Evolutionary conservation across 192 early-diverging fungal species (phyloP), one percentile per base, ranked within the genome.

Genomic region (Coemansia sp.): DNA sequence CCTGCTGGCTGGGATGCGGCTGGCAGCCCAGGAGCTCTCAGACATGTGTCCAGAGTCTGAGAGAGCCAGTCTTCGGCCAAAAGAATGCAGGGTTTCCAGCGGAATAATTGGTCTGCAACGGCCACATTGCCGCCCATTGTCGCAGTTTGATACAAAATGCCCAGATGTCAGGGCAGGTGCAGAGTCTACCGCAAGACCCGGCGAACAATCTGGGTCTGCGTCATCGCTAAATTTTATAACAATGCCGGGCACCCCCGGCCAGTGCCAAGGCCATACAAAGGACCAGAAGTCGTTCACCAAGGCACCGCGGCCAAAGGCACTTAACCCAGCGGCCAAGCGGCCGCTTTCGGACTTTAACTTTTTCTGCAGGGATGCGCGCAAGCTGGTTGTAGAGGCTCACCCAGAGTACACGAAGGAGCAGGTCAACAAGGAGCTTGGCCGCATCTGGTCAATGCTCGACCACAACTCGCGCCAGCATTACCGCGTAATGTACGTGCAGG

Each of bases 301-400:
- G 42, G 9, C 28, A 55, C 11, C 18, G 16, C 48, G 39, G 29
- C 27, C 53, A 32, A 55, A 49, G 34, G 25, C 22, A 6, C n/a
- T 27, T 42, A 55, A 16, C 18, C 28, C n/a, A 10, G 46, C 68
- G 16, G 49, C 65, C 4, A 77, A 77, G 60, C 64, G 74, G 10
- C 74, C 74, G 10, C 65, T 77, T 24, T 77, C 74, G 0, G 74
- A 71, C 49, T 77, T 77, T 59, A 77, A 77, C 42, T 77, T 77
- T 30, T 77, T 77, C 34, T 77, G 74, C 30, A 68, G 74, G 3
- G 74, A 77, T 32, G 69, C 74, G 5, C 68, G 74, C 42, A 77
- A 77, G 61, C 58, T 77, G 11, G 66, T 71, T 55, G 74, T 77
- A 11, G 69, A 68, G 35, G 69, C 61, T 3, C 68, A 68, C 22